Evolutionary conservation across 441 rosid genomes (phyloP), one percentile per base, ranked within the genome.

Genomic region (Metrosideros polymorpha): DNA sequence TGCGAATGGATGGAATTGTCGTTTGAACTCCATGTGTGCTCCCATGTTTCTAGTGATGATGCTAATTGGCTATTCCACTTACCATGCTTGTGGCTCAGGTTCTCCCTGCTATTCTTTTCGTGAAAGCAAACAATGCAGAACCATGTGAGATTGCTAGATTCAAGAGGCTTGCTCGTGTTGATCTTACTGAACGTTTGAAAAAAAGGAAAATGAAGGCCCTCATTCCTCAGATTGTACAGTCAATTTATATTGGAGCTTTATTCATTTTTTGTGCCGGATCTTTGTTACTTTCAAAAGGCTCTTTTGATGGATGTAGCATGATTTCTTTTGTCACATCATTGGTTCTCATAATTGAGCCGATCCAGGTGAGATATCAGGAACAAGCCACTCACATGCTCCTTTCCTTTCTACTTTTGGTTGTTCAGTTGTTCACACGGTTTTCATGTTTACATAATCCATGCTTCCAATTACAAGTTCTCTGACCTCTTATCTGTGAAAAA

Each of bases 121-220:
- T 97, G 87, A 96, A 97, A 89, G 99, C 99, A 87, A 97, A 94
- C 92, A 96, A 94, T 89, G 95, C 95, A 39, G 99, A 95, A 92
- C 83, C 87, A 32, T 92, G 91, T 84, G 99, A 96, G 93, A 90
- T 87, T 91, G 91, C 93, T 47, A 93, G 98, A 91, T 95, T 96
- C 89, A 90, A 88, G 89, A 92, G 91, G 92, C 96, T 94, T 89
- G 99, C 98, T 79, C 83, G 83, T 87, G 92, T 90, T 86, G 97
- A 94, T 89, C 93, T 91, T 53, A 88, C 91, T 87, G 92, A 89
- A 79, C 92, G 76, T 83, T 92, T 97, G 86, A 91, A 89, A 86
- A 97, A 97, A 94, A 97, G 89, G 94, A 94, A 95, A 90, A 94
- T 97, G 99, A 97, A 96, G 92, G 97, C 94, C 15, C 92, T 96